Evolutionary conservation across 495 filamentous ascomycete genomes (phyloP).

Genomic region (Neurospora sp.): DNA sequence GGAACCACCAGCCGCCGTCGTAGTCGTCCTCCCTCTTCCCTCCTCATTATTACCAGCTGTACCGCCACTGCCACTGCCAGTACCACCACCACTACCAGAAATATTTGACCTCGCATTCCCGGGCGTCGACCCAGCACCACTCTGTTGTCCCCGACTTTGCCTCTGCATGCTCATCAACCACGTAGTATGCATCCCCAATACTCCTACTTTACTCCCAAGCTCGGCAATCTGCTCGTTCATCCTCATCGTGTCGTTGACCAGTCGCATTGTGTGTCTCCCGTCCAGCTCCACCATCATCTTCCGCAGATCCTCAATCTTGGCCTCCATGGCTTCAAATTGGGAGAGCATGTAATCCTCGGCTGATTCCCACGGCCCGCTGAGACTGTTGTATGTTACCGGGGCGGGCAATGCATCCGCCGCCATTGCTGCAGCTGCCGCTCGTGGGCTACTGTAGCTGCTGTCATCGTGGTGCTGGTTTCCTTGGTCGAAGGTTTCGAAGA

Average conservation of each 20-base stretch:
- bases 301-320: slow-evolving; percentile 33
- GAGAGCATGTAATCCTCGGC: slow-evolving; percentile 31
- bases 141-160: slow-evolving; percentile 12
- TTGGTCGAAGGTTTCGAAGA: neutral
- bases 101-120: neutral
- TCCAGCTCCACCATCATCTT: slow-evolving; percentile 36
- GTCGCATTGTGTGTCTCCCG: slow-evolving; percentile 34
- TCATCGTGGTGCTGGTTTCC: slow-evolving; percentile 5
- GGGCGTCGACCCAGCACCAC: neutral
- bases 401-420: slow-evolving; percentile 7
- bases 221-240: slow-evolving; percentile 45
- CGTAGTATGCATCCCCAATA: slow-evolving; percentile 43
- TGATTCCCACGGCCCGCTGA: neutral
- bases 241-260: slow-evolving; percentile 39
- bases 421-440: neutral
- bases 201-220: slow-evolving; percentile 38
- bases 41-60: neutral
- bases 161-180: slow-evolving; percentile 40
- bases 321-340: slow-evolving; percentile 38
- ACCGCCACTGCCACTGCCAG: neutral
- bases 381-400: neutral
- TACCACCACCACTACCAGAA: neutral
- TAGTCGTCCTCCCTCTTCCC: neutral
- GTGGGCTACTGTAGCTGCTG: slow-evolving; percentile 2
- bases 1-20: neutral